Evolutionary conservation across 345 rosid genomes (phyloP).

Genomic region (Citrus trifoliata): DNA sequence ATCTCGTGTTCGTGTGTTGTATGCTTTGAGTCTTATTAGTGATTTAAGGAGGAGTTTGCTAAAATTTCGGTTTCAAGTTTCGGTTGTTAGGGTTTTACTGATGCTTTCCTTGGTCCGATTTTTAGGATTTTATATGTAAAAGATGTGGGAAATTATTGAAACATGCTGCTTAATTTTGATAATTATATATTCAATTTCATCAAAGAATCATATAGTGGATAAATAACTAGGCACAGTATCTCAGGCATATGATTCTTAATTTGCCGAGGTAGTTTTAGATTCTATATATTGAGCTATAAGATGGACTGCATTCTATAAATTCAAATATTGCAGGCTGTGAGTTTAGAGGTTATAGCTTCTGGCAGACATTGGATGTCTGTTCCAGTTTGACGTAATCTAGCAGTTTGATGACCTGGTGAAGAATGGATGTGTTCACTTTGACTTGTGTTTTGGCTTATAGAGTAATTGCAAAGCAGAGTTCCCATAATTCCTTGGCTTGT

Average conservation of each 20-base stretch:
- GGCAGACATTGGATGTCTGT: background rate
- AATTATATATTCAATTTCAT: background rate
- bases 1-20: background rate
- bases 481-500: background rate
- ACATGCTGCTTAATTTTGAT: background rate
- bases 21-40: background rate
- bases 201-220: background rate
- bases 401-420: background rate
- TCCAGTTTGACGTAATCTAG: background rate
- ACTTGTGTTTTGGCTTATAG: background rate
- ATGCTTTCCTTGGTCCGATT: background rate
- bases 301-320: background rate
- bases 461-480: background rate
- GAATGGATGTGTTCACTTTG: background rate
- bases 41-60: background rate
- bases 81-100: slow-evolving; percentile 7
- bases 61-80: background rate
- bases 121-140: background rate
- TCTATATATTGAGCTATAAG: background rate
- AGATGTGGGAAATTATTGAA: background rate
- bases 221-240: background rate
- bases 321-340: background rate
- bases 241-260: background rate
- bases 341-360: background rate
- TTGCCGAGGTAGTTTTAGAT: background rate